Conservation (phyloP, 2,329 filamentous ascomycete species). For the Colletotrichum tropicale region DNA sequence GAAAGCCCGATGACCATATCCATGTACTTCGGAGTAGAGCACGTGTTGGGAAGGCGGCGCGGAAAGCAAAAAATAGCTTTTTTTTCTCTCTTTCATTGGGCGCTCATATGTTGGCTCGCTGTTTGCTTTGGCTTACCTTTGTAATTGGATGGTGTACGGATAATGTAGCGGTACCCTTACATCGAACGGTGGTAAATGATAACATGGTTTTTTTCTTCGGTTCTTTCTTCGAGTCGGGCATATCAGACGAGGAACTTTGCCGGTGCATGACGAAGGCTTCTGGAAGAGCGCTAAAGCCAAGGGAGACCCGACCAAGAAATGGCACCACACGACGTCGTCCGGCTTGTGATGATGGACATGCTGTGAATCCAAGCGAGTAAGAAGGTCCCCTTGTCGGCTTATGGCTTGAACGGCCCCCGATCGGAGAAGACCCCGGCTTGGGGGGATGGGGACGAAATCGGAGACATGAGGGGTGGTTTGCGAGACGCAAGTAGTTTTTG, state of each 20-base stretch:
- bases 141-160: neutral
- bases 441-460: neutral
- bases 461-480: neutral
- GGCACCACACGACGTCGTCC: neutral
- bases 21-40: neutral
- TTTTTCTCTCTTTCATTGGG: neutral
- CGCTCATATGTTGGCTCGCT: neutral
- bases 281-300: neutral
- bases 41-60: neutral
- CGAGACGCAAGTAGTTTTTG: slow-evolving; percentile 10
- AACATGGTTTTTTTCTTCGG: neutral
- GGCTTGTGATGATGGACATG: neutral
- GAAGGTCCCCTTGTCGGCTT: neutral
- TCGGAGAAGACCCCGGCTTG: neutral
- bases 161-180: neutral
- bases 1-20: neutral
- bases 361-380: neutral
- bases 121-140: neutral
- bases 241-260: neutral
- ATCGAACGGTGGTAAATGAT: neutral
- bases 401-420: neutral
- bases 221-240: neutral
- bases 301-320: neutral
- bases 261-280: slow-evolving; percentile 1
- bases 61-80: neutral